Conservation (phyloP, 78 protist species). For the Creolimax fragrantissima region DNA sequence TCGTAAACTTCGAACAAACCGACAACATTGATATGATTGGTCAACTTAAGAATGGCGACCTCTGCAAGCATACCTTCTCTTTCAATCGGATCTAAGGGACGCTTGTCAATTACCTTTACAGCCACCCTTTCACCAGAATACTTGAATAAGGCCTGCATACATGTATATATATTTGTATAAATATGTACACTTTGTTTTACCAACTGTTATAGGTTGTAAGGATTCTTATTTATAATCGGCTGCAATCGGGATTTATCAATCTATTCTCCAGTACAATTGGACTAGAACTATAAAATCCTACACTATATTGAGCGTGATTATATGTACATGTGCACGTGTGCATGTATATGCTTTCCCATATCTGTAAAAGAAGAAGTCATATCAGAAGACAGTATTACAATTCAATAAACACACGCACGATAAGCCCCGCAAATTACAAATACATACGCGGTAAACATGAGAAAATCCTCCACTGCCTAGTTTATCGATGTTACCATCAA, state of each 20-base stretch:
- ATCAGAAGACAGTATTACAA: too few species aligned
- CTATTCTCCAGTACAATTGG: too few species aligned
- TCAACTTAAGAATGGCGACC: constrained; percentile 22
- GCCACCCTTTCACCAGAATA: neutral
- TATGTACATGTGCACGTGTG: neutral
- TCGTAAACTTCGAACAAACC: neutral
- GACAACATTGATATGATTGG: neutral
- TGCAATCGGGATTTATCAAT: too few species aligned
- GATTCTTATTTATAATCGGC: too few species aligned
- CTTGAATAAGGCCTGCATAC: neutral
- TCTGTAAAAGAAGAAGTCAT: too few species aligned
- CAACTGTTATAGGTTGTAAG: too few species aligned
- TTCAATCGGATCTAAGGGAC: neutral
- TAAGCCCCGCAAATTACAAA: too few species aligned
- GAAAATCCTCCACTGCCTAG: neutral
- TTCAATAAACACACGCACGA: too few species aligned
- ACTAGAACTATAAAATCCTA: too few species aligned
- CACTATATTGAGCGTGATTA: neutral
- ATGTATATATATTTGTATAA: neutral
- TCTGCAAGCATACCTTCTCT: constrained; percentile 11
- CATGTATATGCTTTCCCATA: neutral
- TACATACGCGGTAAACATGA: neutral
- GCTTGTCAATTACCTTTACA: neutral
- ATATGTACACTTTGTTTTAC: neutral
- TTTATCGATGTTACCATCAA: neutral